phyloP scores from a whole-genome alignment of 192 early-diverging fungal species.

The Podila clonocystis region DNA sequence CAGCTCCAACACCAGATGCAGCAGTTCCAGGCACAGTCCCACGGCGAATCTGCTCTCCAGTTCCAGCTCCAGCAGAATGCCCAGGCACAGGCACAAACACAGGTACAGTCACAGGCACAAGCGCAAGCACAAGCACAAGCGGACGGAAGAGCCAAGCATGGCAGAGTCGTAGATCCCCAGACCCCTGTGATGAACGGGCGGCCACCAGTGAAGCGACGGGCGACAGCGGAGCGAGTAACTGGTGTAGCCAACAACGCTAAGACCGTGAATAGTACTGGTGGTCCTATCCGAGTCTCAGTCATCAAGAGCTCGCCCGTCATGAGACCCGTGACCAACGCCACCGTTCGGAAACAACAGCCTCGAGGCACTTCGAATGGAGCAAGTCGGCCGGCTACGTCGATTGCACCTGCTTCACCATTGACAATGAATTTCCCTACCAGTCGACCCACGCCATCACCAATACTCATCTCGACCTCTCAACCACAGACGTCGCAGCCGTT shows the following conservation, averaged over 20 bases:
- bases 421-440: conserved; percentile 7
- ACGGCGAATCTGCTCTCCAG: conserved; percentile 4
- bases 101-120: background rate
- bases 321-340: conserved; percentile 9
- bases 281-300: conserved; percentile 8
- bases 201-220: conserved; percentile 31
- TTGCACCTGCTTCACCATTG: conserved; percentile 17
- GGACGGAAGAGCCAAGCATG: conserved; percentile 24
- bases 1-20: conserved; percentile 23
- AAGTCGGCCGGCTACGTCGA: background rate
- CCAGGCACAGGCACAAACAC: background rate
- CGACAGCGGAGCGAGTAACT: conserved; percentile 17
- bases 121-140: background rate
- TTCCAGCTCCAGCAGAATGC: conserved; percentile 11
- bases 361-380: background rate
- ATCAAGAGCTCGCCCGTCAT: conserved; percentile 28
- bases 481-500: conserved; percentile 17
- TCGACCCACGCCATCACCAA: conserved; percentile 20
- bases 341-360: conserved; percentile 15
- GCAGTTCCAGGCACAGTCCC: conserved; percentile 13
- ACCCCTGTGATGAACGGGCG: conserved; percentile 17
- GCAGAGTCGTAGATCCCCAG: background rate
- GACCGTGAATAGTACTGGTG: background rate
- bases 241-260: background rate
- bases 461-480: conserved; percentile 22